A percentile compares a stretch with the other conserved stretches of the same genome.
Conservation (phyloP, 768 basidiomycete genomes). For the Boletus barrowsii region DNA sequence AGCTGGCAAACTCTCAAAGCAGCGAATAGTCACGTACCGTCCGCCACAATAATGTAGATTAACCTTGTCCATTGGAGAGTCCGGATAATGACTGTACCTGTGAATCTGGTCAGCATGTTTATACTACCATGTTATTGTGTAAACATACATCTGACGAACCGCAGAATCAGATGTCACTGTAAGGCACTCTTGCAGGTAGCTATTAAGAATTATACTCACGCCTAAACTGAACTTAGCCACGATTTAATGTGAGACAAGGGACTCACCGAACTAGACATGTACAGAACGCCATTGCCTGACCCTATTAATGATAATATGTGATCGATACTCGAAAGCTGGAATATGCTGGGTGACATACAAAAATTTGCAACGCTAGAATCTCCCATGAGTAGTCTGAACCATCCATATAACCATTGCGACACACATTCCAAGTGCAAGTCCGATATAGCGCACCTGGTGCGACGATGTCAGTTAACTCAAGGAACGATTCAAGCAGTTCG, state of each 20-base stretch:
- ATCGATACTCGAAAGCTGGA: not conserved
- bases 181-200: not conserved
- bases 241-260: not conserved
- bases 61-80: not conserved
- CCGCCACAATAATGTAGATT: not conserved
- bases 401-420: not conserved
- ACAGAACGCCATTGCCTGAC: not conserved
- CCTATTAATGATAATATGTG: not conserved
- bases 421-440: slow-evolving; percentile 5
- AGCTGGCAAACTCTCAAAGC: not conserved
- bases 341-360: not conserved
- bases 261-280: slow-evolving; percentile 1
- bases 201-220: not conserved
- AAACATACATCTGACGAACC: not conserved
- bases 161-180: not conserved
- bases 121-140: not conserved
- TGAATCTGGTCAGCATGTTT: not conserved
- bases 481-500: not conserved
- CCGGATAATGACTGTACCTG: not conserved
- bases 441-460: slow-evolving; percentile 6
- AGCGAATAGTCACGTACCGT: slow-evolving; percentile 1
- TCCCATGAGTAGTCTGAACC: not conserved
- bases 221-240: not conserved
- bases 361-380: not conserved
- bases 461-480: not conserved